Conservation (phyloP, 768 basidiomycete species). For the Gelatoporia subvermispora region DNA sequence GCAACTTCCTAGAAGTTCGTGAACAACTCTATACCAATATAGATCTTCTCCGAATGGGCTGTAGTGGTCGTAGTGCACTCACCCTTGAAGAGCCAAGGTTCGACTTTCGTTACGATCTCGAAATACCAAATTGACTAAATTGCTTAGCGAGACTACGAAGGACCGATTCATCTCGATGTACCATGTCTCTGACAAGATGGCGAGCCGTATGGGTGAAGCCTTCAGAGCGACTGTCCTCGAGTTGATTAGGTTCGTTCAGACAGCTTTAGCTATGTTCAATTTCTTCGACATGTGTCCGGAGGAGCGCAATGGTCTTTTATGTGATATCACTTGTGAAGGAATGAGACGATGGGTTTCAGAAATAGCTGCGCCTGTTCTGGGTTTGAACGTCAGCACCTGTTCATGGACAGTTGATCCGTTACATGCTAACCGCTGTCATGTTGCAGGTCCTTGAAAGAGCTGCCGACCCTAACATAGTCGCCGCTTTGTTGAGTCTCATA, state of each 20-base stretch:
- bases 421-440: background rate
- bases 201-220: slow-evolving; percentile 22
- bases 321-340: slow-evolving; percentile 71
- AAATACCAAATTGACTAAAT: slow-evolving; percentile 3
- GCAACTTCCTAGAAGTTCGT: slow-evolving; percentile 56
- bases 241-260: slow-evolving; percentile 71
- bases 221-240: slow-evolving; percentile 71
- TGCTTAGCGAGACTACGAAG: slow-evolving; percentile 66
- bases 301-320: slow-evolving; percentile 61
- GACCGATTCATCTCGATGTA: slow-evolving; percentile 75
- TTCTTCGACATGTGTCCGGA: slow-evolving; percentile 41
- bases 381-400: slow-evolving; percentile 47
- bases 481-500: slow-evolving; percentile 66
- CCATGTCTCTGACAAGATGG: slow-evolving; percentile 43
- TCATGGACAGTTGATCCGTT: background rate
- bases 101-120: slow-evolving; percentile 9
- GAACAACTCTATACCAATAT: slow-evolving; percentile 78
- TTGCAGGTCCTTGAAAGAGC: slow-evolving; percentile 63
- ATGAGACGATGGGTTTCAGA: slow-evolving; percentile 63
- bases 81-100: slow-evolving; percentile 75
- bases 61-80: slow-evolving; percentile 71
- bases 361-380: slow-evolving; percentile 57
- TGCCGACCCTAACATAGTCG: slow-evolving; percentile 67
- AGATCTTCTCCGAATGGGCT: slow-evolving; percentile 79
- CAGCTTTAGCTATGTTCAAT: slow-evolving; percentile 67